phyloP scores from a whole-genome alignment of 306 rosid species.

The Cicer chorassanicum region DNA sequence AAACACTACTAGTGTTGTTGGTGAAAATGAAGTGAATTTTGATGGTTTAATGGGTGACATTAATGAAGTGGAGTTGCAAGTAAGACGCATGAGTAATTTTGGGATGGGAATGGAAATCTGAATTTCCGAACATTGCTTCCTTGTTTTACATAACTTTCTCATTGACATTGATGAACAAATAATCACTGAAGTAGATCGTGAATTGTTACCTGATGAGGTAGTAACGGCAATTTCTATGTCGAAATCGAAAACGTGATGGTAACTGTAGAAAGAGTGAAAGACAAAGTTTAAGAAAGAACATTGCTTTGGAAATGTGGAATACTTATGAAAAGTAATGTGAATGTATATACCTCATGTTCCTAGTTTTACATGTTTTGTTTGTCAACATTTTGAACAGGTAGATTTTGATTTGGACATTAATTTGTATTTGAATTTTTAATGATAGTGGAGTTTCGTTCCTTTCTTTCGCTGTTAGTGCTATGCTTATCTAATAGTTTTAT shows the following conservation, averaged over 20 bases:
- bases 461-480: background rate
- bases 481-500: no score
- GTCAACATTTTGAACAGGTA: background rate
- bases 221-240: background rate
- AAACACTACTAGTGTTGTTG: background rate
- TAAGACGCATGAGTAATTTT: background rate
- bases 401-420: background rate
- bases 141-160: no score
- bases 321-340: background rate
- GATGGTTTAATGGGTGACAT: background rate
- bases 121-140: no score
- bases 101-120: slow-evolving; percentile 18
- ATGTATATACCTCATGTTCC: background rate
- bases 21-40: background rate
- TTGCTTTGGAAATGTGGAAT: background rate
- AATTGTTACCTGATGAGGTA: slow-evolving; percentile 7
- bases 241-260: background rate
- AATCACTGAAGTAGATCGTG: no score
- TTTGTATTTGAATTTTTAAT: background rate
- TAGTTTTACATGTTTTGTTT: background rate
- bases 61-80: slow-evolving; percentile 4
- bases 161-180: no score
- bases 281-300: background rate
- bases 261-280: background rate
- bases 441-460: background rate